Evolutionary conservation across 2,329 filamentous ascomycete genomes (phyloP).

Genomic region (Chaetomiaceae sp.): DNA sequence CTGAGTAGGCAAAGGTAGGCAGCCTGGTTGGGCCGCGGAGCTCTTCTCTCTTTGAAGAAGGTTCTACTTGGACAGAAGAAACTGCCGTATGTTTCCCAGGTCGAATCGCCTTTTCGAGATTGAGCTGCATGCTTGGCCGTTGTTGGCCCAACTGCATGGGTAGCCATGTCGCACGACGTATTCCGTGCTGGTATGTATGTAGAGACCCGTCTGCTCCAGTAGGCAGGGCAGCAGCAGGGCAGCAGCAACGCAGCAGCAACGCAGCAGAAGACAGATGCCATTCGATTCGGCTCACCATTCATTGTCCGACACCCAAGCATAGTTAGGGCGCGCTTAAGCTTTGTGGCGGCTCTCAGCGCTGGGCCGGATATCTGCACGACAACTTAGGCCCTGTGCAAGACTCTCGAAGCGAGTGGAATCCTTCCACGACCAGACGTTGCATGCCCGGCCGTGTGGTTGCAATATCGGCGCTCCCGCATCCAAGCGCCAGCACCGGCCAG

Average conservation of each 20-base stretch:
- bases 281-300: neutral
- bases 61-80: neutral
- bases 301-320: neutral
- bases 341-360: constrained; percentile 16
- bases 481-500: constrained; percentile 19
- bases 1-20: too few relatives aligned
- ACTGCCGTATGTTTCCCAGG: neutral
- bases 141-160: constrained; percentile 12
- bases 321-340: constrained; percentile 12
- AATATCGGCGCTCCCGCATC: constrained; percentile 21
- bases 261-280: neutral
- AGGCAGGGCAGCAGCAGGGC: neutral
- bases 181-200: too few relatives aligned
- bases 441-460: constrained; percentile 24
- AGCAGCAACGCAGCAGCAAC: too few relatives aligned
- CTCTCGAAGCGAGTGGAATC: neutral
- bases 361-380: neutral
- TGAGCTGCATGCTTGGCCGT: constrained; percentile 6
- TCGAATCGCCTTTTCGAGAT: constrained; percentile 8
- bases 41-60: neutral
- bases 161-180: constrained; percentile 3
- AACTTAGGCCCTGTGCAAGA: neutral
- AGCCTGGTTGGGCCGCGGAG: too few relatives aligned
- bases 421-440: constrained; percentile 12
- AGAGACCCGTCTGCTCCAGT: neutral